Evolutionary conservation across 768 basidiomycete species (phyloP).

Genomic region (Suillus hirtellus): DNA sequence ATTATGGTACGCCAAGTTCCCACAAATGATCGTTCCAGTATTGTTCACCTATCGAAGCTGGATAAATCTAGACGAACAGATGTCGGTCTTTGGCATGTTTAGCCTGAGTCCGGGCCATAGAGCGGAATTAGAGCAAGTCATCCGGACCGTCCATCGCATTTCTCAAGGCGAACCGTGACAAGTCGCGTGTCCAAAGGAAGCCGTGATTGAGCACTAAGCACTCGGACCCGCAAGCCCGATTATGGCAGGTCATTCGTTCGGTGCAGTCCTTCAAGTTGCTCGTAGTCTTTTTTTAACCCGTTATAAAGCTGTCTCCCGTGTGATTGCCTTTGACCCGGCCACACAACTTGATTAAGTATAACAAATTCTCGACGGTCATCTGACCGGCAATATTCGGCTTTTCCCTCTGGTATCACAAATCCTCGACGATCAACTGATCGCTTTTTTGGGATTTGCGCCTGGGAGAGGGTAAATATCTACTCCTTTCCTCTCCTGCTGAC

Average conservation of each 20-base stretch:
- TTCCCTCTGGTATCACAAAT: constrained; percentile 24
- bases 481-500: constrained; percentile 32
- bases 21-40: background rate
- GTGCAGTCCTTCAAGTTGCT: constrained; percentile 5
- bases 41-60: constrained; percentile 18
- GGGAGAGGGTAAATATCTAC: constrained; percentile 27
- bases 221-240: constrained; percentile 24
- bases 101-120: constrained; percentile 35
- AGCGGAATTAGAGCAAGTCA: constrained; percentile 37
- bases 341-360: constrained; percentile 26
- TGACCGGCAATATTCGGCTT: too few relatives aligned
- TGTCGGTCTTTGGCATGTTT: constrained; percentile 28
- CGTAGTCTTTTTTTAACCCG: constrained; percentile 8
- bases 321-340: constrained; percentile 32
- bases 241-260: constrained; percentile 35
- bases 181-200: constrained; percentile 6
- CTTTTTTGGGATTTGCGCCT: constrained; percentile 27
- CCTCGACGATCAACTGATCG: constrained; percentile 24
- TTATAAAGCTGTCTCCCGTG: constrained; percentile 19
- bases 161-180: constrained; percentile 9
- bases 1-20: constrained; percentile 21
- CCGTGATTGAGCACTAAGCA: constrained; percentile 14
- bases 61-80: constrained; percentile 33
- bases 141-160: constrained; percentile 24
- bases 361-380: constrained; percentile 27